Percentiles rank a stretch among this genome's conserved stretches.
Evolutionary conservation across 192 early-diverging fungal species (phyloP).

Genomic region (Coemansia sp.): DNA sequence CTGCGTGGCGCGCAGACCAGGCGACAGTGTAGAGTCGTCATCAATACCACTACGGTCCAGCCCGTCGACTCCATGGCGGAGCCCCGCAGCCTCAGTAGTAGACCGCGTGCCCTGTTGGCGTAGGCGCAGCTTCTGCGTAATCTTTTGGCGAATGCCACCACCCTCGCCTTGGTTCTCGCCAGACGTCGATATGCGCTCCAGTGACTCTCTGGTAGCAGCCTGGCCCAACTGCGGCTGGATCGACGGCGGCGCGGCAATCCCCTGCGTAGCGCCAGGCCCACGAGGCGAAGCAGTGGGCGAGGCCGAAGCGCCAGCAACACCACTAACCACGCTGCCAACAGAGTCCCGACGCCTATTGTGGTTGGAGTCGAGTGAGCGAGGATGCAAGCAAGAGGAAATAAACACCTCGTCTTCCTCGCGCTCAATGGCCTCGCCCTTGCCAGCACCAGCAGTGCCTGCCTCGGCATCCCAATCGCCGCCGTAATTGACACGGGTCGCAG

Average conservation of each 20-base stretch:
- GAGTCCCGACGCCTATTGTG: slow-evolving; percentile 10
- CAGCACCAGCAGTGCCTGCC: background rate
- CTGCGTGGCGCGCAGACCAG: slow-evolving; percentile 24
- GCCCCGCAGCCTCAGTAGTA: slow-evolving; percentile 2
- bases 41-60: background rate
- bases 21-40: slow-evolving; percentile 2
- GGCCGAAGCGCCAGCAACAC: background rate
- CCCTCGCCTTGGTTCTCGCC: background rate
- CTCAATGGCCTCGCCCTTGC: slow-evolving; percentile 26
- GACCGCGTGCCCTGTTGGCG: slow-evolving; percentile 16
- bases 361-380: slow-evolving; percentile 2
- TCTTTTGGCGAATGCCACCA: slow-evolving; percentile 23
- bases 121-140: slow-evolving; percentile 37
- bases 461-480: background rate
- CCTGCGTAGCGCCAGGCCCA: slow-evolving; percentile 7
- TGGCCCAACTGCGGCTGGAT: slow-evolving; percentile 13
- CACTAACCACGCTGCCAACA: slow-evolving; percentile 1
- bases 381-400: slow-evolving; percentile 16
- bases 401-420: slow-evolving; percentile 28
- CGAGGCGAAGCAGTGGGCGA: slow-evolving; percentile 7
- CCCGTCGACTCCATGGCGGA: background rate
- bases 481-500: slow-evolving; percentile 14
- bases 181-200: background rate
- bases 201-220: background rate
- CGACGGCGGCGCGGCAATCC: slow-evolving; percentile 9